Percentiles rank a stretch among this genome's conserved stretches.
These are phyloP conservation scores for Zygosaccharomyces gambellarensis DNA, from an alignment of 805 yeast species.

Conservation along the genomic window DNA sequence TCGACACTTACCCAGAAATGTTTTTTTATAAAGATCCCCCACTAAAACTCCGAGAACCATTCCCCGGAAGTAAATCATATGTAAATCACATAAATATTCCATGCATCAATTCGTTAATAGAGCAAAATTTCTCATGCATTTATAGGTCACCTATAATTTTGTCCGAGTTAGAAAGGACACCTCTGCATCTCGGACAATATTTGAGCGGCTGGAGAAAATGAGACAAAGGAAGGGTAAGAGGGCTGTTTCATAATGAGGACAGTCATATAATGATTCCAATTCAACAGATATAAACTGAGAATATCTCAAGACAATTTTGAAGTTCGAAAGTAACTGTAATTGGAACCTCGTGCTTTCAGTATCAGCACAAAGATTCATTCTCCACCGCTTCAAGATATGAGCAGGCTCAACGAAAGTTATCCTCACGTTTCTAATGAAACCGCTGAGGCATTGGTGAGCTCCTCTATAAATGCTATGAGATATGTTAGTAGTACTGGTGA, in stretches of 20 bases:
- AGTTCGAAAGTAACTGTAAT: background rate
- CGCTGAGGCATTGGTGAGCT: slow-evolving; percentile 7
- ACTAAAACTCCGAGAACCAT: background rate
- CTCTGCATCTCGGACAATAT: background rate
- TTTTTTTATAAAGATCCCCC: no score
- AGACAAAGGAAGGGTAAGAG: background rate
- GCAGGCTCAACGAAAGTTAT: slow-evolving; percentile 2
- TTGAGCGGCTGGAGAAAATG: slow-evolving; percentile 4
- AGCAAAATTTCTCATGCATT: background rate
- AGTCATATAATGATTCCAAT: background rate
- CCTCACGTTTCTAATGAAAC: slow-evolving; percentile 1
- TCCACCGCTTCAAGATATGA: background rate
- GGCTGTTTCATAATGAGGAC: slow-evolving; percentile 2
- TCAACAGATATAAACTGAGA: background rate
- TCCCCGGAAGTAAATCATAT: background rate
- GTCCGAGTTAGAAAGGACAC: background rate
- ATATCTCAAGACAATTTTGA: background rate
- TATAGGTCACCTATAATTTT: background rate
- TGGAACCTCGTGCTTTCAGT: background rate
- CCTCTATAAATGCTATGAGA: slow-evolving; percentile 6
- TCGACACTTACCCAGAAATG: no score
- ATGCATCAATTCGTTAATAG: background rate
- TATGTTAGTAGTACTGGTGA: slow-evolving; percentile 2
- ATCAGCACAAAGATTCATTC: background rate
- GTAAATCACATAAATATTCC: background rate